Base-by-base conservation (phyloP, 345 rosid species). In the Arabidopsis suecica region DNA sequence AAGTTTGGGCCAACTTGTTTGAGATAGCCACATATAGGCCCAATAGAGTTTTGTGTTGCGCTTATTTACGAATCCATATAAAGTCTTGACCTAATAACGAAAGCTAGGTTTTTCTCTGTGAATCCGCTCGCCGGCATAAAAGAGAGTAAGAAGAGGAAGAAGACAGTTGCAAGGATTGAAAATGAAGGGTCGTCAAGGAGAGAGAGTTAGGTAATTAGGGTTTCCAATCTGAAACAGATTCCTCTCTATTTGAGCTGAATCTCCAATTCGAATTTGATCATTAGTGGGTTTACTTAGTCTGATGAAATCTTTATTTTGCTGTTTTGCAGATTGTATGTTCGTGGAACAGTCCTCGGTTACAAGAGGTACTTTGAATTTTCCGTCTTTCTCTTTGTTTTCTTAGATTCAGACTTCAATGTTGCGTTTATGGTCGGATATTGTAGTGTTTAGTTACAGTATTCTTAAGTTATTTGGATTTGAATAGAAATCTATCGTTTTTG, bases 141-240 rank as follows among this genome's bases (percentile, higher is more conserved):
- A 40, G 65, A 65, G 41, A 25, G 61, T 28, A 2, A 28, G 3
- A 6, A 34, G 80, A 67, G 67, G 78, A 72, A 73, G 75, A 72
- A 73, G 74, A 79, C 28, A 72, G 62, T 47, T 56, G 22, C 74
- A 61, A 47, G 58, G 58, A 60, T 9, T 33, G 76, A 62, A 75
- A 84, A 93, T 89, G 78, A 94, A 91, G 88, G 94, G 93, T 20
- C 93, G 98, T 55, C 93, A 91, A 80, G 98, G 98, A 80, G 98
- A 94, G 83, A 84, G 94, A 72, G 91, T 94, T 83, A 87, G 97
- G 98, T 93, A 72, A 67, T 34, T 14, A 49, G 3, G 3, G 36
- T 23, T 57, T 41, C 57, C 22, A 18, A 59, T 22, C 1, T 22
- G 16, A 22, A 30, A 7, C 36, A 9, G 6, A 38, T 47, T 12